Percentiles rank a stretch among this genome's conserved stretches.
phyloP scores from a whole-genome alignment of 2,329 filamentous ascomycete genomes.

The Sporothrix luriei region DNA sequence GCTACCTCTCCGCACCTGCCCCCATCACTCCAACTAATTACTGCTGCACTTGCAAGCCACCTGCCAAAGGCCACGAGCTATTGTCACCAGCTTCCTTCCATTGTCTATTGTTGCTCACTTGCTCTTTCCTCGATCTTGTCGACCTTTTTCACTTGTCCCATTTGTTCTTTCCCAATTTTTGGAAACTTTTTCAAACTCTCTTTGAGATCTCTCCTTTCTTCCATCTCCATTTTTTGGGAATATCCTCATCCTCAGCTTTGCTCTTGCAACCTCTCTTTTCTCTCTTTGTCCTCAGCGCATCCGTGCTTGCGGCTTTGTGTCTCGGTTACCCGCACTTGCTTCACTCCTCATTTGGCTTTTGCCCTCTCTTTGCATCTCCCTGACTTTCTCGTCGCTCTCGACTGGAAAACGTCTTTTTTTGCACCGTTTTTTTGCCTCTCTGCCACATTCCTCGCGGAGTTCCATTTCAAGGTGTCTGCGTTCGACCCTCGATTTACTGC shows the following conservation, averaged over 20 bases:
- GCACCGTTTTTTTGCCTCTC: background rate
- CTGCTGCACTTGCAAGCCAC: background rate
- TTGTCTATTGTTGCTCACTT: constrained; percentile 25
- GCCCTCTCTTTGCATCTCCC: background rate
- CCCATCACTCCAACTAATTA: background rate
- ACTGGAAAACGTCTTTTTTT: background rate
- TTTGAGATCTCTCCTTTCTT: constrained; percentile 3
- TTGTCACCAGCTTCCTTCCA: constrained; percentile 26
- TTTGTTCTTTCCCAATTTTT: constrained; percentile 8
- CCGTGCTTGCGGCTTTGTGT: constrained; percentile 24
- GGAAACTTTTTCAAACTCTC: background rate
- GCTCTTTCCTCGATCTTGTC: constrained; percentile 1
- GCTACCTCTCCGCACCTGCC: background rate
- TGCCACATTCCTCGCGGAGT: constrained; percentile 11
- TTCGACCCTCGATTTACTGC: constrained; percentile 5
- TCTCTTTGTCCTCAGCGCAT: constrained; percentile 11
- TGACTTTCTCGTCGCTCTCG: background rate
- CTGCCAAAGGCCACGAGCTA: constrained; percentile 24
- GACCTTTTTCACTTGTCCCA: constrained; percentile 2
- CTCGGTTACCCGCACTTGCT: constrained; percentile 24
- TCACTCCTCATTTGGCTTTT: constrained; percentile 17
- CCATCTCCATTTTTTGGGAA: constrained; percentile 3
- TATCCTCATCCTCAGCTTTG: constrained; percentile 9
- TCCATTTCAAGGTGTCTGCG: background rate
- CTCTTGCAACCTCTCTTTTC: background rate